Evolutionary conservation across 1,284 basidiomycete species (phyloP).

Genomic region (Ceratobasidium sp.): DNA sequence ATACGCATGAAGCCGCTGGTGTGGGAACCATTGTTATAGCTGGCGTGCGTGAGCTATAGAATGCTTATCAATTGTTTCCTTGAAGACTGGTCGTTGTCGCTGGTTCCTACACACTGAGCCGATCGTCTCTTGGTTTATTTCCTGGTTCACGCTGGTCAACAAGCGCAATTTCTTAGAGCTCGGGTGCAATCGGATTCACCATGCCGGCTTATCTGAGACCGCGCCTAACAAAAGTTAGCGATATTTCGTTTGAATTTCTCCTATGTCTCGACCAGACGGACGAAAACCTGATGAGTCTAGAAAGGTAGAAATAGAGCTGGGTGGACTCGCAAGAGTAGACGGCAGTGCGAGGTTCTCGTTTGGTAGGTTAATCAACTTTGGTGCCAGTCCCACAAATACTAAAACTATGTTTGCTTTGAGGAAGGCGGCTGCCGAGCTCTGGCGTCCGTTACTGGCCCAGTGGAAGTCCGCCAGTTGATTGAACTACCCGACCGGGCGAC

Average conservation of each 20-base stretch:
- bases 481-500: slow-evolving; percentile 79
- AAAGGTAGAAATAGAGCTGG: slow-evolving; percentile 43
- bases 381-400: background rate
- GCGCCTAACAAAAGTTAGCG: slow-evolving; percentile 11
- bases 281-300: slow-evolving; percentile 42
- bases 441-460: slow-evolving; percentile 80
- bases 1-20: background rate
- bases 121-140: background rate
- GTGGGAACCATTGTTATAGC: slow-evolving; percentile 19
- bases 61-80: background rate
- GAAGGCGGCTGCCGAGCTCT: slow-evolving; percentile 65
- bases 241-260: slow-evolving; percentile 1
- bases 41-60: slow-evolving; percentile 9
- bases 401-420: slow-evolving; percentile 28
- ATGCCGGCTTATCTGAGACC: slow-evolving; percentile 20
- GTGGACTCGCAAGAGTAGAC: slow-evolving; percentile 68
- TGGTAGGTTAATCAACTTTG: slow-evolving; percentile 57
- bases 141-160: background rate
- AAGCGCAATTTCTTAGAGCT: slow-evolving; percentile 11
- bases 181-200: slow-evolving; percentile 27
- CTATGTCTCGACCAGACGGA: slow-evolving; percentile 42
- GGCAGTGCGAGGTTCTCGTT: slow-evolving; percentile 75
- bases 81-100: background rate
- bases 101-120: background rate
- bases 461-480: slow-evolving; percentile 68